phyloP scores from a whole-genome alignment of 2,329 filamentous ascomycete genomes.

The Sporothrix brasiliensis region DNA sequence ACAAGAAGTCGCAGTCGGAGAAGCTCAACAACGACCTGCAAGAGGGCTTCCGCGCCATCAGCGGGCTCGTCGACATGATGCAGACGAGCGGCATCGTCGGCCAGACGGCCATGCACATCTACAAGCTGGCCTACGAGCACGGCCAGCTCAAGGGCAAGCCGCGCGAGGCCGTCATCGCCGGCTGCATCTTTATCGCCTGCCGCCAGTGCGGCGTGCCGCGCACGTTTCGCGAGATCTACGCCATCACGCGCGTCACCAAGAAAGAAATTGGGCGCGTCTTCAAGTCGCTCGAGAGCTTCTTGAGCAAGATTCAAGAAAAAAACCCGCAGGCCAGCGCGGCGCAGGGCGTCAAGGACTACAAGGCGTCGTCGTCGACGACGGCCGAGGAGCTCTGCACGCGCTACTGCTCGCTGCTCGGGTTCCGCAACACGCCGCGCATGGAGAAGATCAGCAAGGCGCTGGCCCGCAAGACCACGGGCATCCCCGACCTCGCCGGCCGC shows the following conservation, averaged over 20 bases:
- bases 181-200: slow-evolving; percentile 96
- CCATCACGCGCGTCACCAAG: slow-evolving; percentile 89
- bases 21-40: slow-evolving; percentile 54
- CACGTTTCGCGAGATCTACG: slow-evolving; percentile 92
- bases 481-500: slow-evolving; percentile 83
- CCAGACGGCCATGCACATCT: slow-evolving; percentile 91
- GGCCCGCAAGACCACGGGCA: slow-evolving; percentile 73
- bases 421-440: slow-evolving; percentile 70
- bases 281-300: slow-evolving; percentile 87
- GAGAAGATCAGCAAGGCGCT: slow-evolving; percentile 79
- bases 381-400: slow-evolving; percentile 84
- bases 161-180: slow-evolving; percentile 89
- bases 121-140: slow-evolving; percentile 90
- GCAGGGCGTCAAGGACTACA: slow-evolving; percentile 65
- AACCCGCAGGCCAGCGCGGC: slow-evolving; percentile 53
- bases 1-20: slow-evolving; percentile 40
- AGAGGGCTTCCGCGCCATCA: slow-evolving; percentile 83
- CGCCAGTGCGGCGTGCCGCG: slow-evolving; percentile 84
- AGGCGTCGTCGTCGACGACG: slow-evolving; percentile 73
- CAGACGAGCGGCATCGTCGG: slow-evolving; percentile 78
- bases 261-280: slow-evolving; percentile 97
- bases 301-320: slow-evolving; percentile 71
- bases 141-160: slow-evolving; percentile 95
- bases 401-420: slow-evolving; percentile 81
- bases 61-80: slow-evolving; percentile 81